These are phyloP conservation scores for Pythium biforme DNA, from an alignment of 352 stramenopile genomes.

Conservation along the genomic window DNA sequence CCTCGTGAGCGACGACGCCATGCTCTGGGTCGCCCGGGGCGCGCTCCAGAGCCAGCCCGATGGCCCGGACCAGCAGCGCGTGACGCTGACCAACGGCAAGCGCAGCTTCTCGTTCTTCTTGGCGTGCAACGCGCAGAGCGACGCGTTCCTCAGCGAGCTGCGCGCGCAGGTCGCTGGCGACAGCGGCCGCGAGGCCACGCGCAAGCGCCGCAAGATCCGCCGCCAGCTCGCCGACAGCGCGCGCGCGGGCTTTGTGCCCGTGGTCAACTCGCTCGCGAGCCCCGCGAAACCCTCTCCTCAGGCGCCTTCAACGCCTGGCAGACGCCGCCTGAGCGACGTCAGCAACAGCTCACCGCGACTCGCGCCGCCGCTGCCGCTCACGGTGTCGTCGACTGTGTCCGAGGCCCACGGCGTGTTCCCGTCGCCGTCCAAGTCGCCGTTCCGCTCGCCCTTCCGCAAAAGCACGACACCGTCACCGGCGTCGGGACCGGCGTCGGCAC, in stretches of 20 bases:
- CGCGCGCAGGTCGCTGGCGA: conserved; percentile 71
- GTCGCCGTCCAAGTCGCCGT: conserved; percentile 41
- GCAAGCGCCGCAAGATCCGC: conserved; percentile 82
- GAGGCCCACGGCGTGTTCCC: conserved; percentile 39
- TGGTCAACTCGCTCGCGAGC: conserved; percentile 68
- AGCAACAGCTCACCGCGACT: conserved; percentile 45
- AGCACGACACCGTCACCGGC: too few species aligned
- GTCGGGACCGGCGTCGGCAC: conserved; percentile 43
- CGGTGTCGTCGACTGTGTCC: conserved; percentile 38
- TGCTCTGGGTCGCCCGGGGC: conserved; percentile 68
- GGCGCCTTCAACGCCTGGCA: conserved; percentile 35
- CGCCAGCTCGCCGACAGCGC: conserved; percentile 51
- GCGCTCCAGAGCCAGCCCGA: conserved; percentile 41
- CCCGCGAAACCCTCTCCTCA: conserved; percentile 24
- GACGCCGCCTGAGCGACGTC: conserved; percentile 40
- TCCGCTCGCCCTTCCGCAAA: conserved; percentile 49
- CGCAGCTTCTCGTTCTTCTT: conserved; percentile 69
- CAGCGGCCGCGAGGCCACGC: conserved; percentile 41
- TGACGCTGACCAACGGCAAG: conserved; percentile 58
- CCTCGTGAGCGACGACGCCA: conserved; percentile 62
- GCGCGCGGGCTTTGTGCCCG: conserved; percentile 60
- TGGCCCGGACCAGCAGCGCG: conserved; percentile 30
- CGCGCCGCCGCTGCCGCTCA: conserved; percentile 43
- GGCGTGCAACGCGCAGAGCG: conserved; percentile 33
- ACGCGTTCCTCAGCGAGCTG: conserved; percentile 63